Evolutionary conservation across 768 basidiomycete genomes (phyloP), one percentile per base, ranked within the genome.

Genomic region (Amyloporia xantha): DNA sequence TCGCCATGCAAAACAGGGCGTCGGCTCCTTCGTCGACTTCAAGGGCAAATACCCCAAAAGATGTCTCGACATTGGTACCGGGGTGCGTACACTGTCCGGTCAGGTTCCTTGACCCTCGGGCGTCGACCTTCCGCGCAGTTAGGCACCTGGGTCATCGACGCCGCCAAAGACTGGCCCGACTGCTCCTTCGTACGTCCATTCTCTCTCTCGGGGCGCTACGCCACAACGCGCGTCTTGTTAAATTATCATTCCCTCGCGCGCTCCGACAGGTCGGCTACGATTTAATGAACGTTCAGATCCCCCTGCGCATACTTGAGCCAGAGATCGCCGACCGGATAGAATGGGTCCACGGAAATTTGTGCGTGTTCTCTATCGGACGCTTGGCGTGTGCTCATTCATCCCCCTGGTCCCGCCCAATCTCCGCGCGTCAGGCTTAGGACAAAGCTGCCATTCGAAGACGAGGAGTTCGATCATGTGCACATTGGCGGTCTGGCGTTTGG

Each of bases 341-440:
- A 56, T 90, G 86, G 86, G 69, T 75, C 20, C 81, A 87, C 56
- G 86, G 86, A 30, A 89, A 90, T 58, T 86, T 89, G 87, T 88
- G 62, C 59, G 77, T 61, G 20, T 49, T 12, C 38, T 30, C 6
- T 26, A 17, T 33, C 21, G 12, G 37, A 13, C 24, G 44, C n/a
- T 15, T 41, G 27, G 25, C 44, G 11, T n/a, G n/a, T n/a, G n/a
- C n/a, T n/a, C n/a, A n/a, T n/a, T n/a, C n/a, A n/a, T n/a, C n/a
- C n/a, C n/a, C n/a, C n/a, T n/a, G n/a, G n/a, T 38, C 38, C 19
- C 17, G 46, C 45, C 24, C 38, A 19, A 20, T 47, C 26, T 47
- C 23, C 37, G 24, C 15, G 21, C 47, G 19, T 15, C 53, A 89
- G 86, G 62, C 65, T 90, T 56, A 85, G 86, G 41, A 86, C 79